Evolutionary conservation across 192 early-diverging fungal species (phyloP), one percentile per base, ranked within the genome.

Genomic region (Paraglomus brasilianum): DNA sequence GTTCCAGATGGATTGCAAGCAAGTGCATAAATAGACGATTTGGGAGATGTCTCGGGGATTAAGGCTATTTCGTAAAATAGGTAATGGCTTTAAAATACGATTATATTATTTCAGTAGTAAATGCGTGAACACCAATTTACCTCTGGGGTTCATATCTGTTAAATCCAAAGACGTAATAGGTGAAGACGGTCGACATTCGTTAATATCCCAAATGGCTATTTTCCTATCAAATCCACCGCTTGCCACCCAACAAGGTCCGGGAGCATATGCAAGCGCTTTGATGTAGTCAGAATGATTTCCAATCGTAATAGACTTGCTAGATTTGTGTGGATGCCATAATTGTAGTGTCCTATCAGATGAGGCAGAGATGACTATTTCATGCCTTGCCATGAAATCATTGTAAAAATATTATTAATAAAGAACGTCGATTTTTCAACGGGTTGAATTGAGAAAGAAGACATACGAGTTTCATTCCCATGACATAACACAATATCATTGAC

Each of bases 271-370:
- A 11, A 99, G 74, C 38, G 90, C 86, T 72, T 96, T 95, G 50
- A 98, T 94, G 73, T 94, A 94, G 77, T 99, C 97, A 40, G 82
- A 74, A 65, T 99, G 97, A 69, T 85, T 86, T 24, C 97, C 97
- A 36, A 95, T 74, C 17, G 80, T 71, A 11, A 77, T 66, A 17
- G 87, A 80, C 41, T 72, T 73, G 36, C 75, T 63, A 10, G 83
- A 81, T 57, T 81, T 77, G 72, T 85, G 82, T 36, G 88, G 87
- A 24, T 85, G 78, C 81, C 91, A 92, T 10, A 93, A 72, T 57
- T 88, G 86, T 19, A 99, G 83, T 17, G 94, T 92, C 66, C 93
- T 85, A 72, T 99, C 97, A 6, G 91, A 92, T 8, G 95, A 97
- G n/a, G 91, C 92, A 15, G 92, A 89, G 0, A 96, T 78, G 4